Conservation (phyloP, 2,329 filamentous ascomycete genomes). For the Cytospora piceicola region DNA sequence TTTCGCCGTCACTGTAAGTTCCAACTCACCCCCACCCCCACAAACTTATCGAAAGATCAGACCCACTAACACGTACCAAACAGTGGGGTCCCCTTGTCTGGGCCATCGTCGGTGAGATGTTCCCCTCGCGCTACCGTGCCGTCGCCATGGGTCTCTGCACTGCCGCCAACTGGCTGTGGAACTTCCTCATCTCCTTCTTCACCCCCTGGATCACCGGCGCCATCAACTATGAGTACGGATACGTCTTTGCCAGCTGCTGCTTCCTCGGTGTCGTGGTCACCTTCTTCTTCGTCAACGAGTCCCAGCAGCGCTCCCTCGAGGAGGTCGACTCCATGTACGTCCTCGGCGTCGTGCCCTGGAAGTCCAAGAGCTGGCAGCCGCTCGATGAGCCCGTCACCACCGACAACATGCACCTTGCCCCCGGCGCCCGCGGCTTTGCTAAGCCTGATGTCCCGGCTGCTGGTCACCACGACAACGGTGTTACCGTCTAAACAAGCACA, state of each 20-base stretch:
- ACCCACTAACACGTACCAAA: conserved; percentile 43
- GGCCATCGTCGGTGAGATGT: conserved; percentile 66
- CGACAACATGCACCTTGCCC: conserved; percentile 29
- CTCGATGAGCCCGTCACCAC: conserved; percentile 30
- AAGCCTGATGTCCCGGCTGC: conserved; percentile 26
- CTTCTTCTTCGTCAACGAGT: conserved; percentile 70
- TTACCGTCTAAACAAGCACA: conserved; percentile 12
- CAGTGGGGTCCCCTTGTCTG: conserved; percentile 70
- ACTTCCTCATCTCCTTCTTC: conserved; percentile 68
- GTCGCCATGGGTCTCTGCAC: conserved; percentile 39
- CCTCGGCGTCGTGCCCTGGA: conserved; percentile 59
- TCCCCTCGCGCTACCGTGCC: conserved; percentile 31
- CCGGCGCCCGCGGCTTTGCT: conserved; percentile 26
- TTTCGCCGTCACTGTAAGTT: conserved; percentile 54
- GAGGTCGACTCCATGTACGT: conserved; percentile 71
- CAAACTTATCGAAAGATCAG: conserved; percentile 2
- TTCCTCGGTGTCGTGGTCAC: conserved; percentile 60
- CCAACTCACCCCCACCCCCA: background rate
- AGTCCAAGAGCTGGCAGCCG: conserved; percentile 51
- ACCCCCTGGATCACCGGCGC: conserved; percentile 67
- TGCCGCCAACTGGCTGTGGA: conserved; percentile 60
- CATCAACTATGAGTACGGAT: conserved; percentile 66
- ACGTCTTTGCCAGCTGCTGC: conserved; percentile 67
- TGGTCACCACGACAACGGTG: conserved; percentile 24
- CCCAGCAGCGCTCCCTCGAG: conserved; percentile 64